Base-by-base conservation (phyloP, 345 rosid species). In the Dipteronia sinensis region DNA sequence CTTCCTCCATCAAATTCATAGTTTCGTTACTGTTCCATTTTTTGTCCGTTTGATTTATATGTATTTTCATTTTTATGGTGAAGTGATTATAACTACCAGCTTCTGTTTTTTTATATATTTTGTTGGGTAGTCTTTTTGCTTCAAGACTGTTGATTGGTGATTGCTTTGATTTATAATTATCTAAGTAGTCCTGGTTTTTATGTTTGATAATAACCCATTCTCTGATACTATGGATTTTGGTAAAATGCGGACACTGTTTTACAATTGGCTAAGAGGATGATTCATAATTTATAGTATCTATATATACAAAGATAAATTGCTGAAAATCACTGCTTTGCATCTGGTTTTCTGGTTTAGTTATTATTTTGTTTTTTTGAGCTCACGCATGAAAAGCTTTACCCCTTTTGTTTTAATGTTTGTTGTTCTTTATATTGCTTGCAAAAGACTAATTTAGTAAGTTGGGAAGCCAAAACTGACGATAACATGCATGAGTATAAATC, bases 1-100 rank as follows among this genome's bases (percentile, higher is more conserved):
- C 49, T 83, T 3, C 88, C 94, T 51, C 77, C 90, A 31, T 31
- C 5, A 31, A 31, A 31, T 74, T 84, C 95, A 75, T n/a, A n/a
- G n/a, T n/a, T 38, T 44, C 46, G 46, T 42, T 19, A 34, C 0
- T 17, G 3, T 11, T 65, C 23, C 4, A 23, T 27, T 65, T 65
- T 27, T 7, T 65, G 15, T 65, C n/a, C n/a, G n/a, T n/a, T n/a
- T n/a, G n/a, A n/a, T n/a, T n/a, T n/a, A n/a, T n/a, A n/a, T n/a
- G n/a, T n/a, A n/a, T 11, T n/a, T 19, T 42, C 46, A 42, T 42
- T 42, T 42, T 42, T 7, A 7, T 42, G 46, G 9, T 42, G 10
- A 42, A 42, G 46, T 49, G 4, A 13, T 49, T 12, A 11, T 49
- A 16, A 2, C 13, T 12, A 27, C 27, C 27, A 27, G 27, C 42